Evolutionary conservation across 106 monocot genomes (phyloP).

Genomic region (Xerophyta viscosa): DNA sequence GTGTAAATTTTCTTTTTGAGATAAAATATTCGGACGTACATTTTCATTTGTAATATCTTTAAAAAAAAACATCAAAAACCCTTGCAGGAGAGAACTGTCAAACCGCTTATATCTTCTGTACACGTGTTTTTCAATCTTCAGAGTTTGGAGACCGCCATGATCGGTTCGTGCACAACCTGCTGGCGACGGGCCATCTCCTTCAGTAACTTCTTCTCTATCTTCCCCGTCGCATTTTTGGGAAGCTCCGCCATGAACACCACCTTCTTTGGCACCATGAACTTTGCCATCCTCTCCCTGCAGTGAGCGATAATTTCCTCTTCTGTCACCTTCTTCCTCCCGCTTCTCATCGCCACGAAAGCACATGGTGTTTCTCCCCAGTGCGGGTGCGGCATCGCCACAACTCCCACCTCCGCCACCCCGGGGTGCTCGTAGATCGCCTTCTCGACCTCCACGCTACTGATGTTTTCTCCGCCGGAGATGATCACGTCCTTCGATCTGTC

Average conservation of each 20-base stretch:
- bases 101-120: too few relatives aligned
- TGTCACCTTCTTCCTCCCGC: neutral
- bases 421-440: constrained; percentile 44
- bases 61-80: too few relatives aligned
- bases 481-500: constrained; percentile 87
- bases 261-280: constrained; percentile 71
- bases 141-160: neutral
- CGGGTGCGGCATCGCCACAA: constrained; percentile 79
- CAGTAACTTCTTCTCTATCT: constrained; percentile 45
- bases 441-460: constrained; percentile 92
- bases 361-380: constrained; percentile 84
- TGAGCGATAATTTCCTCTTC: constrained; percentile 38
- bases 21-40: too few relatives aligned
- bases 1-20: too few relatives aligned
- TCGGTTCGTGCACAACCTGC: neutral
- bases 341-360: constrained; percentile 45
- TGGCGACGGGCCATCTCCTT: constrained; percentile 5
- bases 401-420: constrained; percentile 53
- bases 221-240: constrained; percentile 49
- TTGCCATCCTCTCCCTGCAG: constrained; percentile 42
- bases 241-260: constrained; percentile 62
- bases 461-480: constrained; percentile 94
- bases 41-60: too few relatives aligned
- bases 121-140: constrained; percentile 1
- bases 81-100: too few relatives aligned